Percentiles rank a stretch among this genome's conserved stretches.
Evolutionary conservation across 495 filamentous ascomycete species (phyloP).

Genomic region (Neurospora hispaniola): DNA sequence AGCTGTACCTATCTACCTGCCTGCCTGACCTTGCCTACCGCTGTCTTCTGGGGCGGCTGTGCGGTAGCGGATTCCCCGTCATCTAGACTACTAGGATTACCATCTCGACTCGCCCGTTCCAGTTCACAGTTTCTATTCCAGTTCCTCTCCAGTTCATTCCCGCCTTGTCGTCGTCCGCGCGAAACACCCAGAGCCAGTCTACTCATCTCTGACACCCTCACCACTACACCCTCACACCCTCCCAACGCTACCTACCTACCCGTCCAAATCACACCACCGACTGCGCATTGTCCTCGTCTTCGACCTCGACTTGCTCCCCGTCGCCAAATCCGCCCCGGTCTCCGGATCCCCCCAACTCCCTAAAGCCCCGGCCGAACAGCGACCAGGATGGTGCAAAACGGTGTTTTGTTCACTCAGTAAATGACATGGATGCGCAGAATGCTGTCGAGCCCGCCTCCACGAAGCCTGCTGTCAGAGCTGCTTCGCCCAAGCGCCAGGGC

Average conservation of each 20-base stretch:
- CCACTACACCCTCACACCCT: not conserved
- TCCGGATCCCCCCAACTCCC: not conserved
- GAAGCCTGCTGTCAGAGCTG: slow-evolving; percentile 31
- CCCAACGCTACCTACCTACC: not conserved
- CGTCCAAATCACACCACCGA: not conserved
- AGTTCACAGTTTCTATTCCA: not conserved
- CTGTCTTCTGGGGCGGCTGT: not conserved
- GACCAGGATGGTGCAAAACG: slow-evolving; percentile 45
- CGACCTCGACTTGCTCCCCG: not conserved
- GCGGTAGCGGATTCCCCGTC: not conserved
- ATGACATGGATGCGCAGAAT: slow-evolving; percentile 52
- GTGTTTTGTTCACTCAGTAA: slow-evolving; percentile 37
- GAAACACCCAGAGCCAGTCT: not conserved
- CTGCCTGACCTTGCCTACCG: not conserved
- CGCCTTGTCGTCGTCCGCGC: not conserved
- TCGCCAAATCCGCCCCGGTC: not conserved
- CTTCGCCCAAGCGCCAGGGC: slow-evolving; percentile 37
- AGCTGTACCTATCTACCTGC: not conserved
- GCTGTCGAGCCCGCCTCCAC: slow-evolving; percentile 45
- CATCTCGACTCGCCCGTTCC: not conserved
- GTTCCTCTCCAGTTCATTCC: not conserved
- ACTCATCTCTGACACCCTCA: not conserved
- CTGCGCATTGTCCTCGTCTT: not conserved
- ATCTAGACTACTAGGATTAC: not conserved
- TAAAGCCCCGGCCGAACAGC: slow-evolving; percentile 23